Conservation (phyloP, 306 rosid genomes). For the Trifolium repens region DNA sequence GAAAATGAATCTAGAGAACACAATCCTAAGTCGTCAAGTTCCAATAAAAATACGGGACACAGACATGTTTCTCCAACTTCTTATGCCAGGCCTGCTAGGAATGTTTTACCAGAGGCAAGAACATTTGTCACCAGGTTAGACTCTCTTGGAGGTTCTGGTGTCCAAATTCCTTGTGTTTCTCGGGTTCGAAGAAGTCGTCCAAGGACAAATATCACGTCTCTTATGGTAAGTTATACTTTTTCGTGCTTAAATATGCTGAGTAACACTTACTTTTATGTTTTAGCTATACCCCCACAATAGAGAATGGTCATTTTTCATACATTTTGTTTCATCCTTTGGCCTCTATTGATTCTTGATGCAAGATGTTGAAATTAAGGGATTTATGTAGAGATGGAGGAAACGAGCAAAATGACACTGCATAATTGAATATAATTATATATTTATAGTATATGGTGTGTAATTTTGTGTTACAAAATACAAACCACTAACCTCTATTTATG, state of each 20-base stretch:
- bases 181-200: conserved; percentile 95
- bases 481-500: not conserved
- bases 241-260: conserved; percentile 9
- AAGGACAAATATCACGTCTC: conserved; percentile 72
- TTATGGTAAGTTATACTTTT: conserved; percentile 67
- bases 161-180: conserved; percentile 84
- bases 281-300: conserved; percentile 5
- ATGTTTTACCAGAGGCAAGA: conserved; percentile 60
- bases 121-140: conserved; percentile 70
- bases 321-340: conserved; percentile 25
- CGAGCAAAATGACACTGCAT: conserved; percentile 3
- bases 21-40: conserved; percentile 51
- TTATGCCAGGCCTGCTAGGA: conserved; percentile 51
- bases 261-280: conserved; percentile 29
- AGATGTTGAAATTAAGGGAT: conserved; percentile 22
- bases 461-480: conserved; percentile 25
- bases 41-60: conserved; percentile 49
- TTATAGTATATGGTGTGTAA: not conserved
- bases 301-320: conserved; percentile 17
- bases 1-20: conserved; percentile 74
- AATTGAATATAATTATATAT: conserved; percentile 18
- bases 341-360: conserved; percentile 32
- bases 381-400: conserved; percentile 21
- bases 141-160: conserved; percentile 80
- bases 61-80: conserved; percentile 55